Percentiles rank a stretch among this genome's conserved stretches.
Evolutionary conservation across 176 grass and related monocot genomes (phyloP).

Genomic region (Metroxylon sagu): DNA sequence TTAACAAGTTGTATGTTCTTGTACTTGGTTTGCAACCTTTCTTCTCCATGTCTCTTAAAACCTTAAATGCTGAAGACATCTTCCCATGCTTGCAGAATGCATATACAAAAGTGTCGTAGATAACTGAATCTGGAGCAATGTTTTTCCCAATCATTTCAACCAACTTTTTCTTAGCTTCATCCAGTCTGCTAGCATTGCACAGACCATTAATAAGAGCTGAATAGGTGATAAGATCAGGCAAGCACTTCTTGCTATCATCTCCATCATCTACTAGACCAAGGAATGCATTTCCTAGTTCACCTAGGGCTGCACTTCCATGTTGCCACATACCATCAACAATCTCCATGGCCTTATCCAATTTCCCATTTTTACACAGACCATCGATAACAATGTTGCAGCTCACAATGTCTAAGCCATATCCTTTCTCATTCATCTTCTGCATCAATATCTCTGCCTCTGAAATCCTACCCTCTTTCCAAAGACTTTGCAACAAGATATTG

Average conservation of each 20-base stretch:
- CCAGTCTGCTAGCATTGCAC: conserved; percentile 58
- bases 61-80: conserved; percentile 65
- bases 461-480: conserved; percentile 73
- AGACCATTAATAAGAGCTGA: conserved; percentile 65
- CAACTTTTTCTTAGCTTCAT: conserved; percentile 78
- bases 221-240: conserved; percentile 75
- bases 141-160: conserved; percentile 76
- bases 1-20: conserved; percentile 87
- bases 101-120: conserved; percentile 79
- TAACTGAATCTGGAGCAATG: conserved; percentile 63
- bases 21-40: conserved; percentile 69
- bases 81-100: conserved; percentile 76
- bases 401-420: conserved; percentile 53
- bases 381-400: conserved; percentile 93
- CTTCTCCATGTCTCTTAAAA: conserved; percentile 89
- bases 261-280: conserved; percentile 41
- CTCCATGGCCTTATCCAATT: conserved; percentile 69
- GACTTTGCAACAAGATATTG: conserved; percentile 80
- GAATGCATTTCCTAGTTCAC: conserved; percentile 67
- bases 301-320: conserved; percentile 69
- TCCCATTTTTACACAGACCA: conserved; percentile 65
- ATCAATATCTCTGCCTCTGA: conserved; percentile 56
- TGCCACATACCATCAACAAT: conserved; percentile 90
- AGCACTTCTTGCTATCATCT: conserved; percentile 42
- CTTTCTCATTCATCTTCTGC: conserved; percentile 67